Percentiles rank a stretch among this genome's conserved stretches.
These are phyloP conservation scores for Brassica hybrid DNA, from an alignment of 441 rosid genomes.

Conservation along the genomic window DNA sequence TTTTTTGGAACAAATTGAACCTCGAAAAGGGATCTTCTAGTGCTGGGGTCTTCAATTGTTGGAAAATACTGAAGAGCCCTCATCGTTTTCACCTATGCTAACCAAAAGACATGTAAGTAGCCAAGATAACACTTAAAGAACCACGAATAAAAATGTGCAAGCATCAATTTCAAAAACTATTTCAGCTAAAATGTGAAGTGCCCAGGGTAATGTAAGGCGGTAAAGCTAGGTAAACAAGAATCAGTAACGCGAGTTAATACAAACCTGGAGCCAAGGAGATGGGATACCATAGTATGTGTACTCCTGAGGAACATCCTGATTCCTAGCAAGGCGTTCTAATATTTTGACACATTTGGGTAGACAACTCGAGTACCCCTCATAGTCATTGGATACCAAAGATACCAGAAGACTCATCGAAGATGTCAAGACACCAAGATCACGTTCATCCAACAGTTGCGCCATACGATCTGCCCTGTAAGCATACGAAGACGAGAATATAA, in stretches of 20 bases:
- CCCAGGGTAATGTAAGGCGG: background rate
- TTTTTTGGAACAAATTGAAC: constrained; percentile 45
- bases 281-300: constrained; percentile 99
- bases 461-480: constrained; percentile 89
- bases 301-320: constrained; percentile 98
- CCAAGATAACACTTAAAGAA: constrained; percentile 4
- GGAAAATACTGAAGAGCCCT: constrained; percentile 99
- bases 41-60: constrained; percentile 94
- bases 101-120: constrained; percentile 15
- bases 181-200: background rate
- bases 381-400: constrained; percentile 89
- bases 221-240: background rate
- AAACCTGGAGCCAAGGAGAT: constrained; percentile 99
- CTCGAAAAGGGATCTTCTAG: constrained; percentile 93
- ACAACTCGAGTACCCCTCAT: constrained; percentile 93
- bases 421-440: constrained; percentile 98
- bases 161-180: background rate
- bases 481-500: constrained; percentile 34
- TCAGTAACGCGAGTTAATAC: constrained; percentile 9
- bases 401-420: constrained; percentile 97
- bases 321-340: constrained; percentile 94
- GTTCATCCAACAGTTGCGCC: constrained; percentile 99
- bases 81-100: constrained; percentile 91
- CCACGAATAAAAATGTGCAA: background rate
- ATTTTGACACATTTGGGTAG: constrained; percentile 95